Evolutionary conservation across 176 grass and related monocot species (phyloP).

Genomic region (Aegilops sharonensis): DNA sequence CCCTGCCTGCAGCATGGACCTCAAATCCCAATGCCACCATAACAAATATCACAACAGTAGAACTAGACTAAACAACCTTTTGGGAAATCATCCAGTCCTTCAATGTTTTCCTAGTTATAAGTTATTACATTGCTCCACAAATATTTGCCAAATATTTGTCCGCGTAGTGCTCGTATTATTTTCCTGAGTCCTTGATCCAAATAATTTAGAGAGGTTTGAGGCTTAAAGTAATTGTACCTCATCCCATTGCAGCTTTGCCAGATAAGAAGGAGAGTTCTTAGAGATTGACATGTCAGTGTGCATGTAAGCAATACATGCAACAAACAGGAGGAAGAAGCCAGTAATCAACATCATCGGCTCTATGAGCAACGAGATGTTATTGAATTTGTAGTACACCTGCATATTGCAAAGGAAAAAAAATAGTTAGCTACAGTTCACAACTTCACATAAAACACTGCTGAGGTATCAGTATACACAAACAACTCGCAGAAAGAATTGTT

Average conservation of each 20-base stretch:
- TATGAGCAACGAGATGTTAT: slow-evolving; percentile 69
- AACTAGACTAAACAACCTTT: not conserved
- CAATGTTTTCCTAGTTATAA: not conserved
- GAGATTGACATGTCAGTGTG: slow-evolving; percentile 93
- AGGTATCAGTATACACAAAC: slow-evolving; percentile 4
- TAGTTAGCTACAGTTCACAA: slow-evolving; percentile 7
- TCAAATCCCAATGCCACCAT: not conserved
- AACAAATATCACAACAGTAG: not conserved
- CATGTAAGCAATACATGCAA: slow-evolving; percentile 82
- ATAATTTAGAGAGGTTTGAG: not conserved
- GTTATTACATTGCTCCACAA: not conserved
- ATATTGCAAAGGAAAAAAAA: slow-evolving; percentile 36
- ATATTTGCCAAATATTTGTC: not conserved
- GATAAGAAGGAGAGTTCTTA: slow-evolving; percentile 84
- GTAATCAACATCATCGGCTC: slow-evolving; percentile 91
- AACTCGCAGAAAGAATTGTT: not conserved
- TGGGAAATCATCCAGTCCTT: not conserved
- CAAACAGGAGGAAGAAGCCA: slow-evolving; percentile 85
- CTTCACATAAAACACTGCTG: not conserved
- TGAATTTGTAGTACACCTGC: slow-evolving; percentile 94
- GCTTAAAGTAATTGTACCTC: slow-evolving; percentile 54
- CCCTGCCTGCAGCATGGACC: not conserved
- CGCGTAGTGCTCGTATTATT: no score
- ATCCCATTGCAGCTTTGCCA: slow-evolving; percentile 87
- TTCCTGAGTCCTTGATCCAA: not conserved